These are phyloP conservation scores for Neurospora sp. DNA, from an alignment of 495 filamentous ascomycete genomes.

Conservation along the genomic window DNA sequence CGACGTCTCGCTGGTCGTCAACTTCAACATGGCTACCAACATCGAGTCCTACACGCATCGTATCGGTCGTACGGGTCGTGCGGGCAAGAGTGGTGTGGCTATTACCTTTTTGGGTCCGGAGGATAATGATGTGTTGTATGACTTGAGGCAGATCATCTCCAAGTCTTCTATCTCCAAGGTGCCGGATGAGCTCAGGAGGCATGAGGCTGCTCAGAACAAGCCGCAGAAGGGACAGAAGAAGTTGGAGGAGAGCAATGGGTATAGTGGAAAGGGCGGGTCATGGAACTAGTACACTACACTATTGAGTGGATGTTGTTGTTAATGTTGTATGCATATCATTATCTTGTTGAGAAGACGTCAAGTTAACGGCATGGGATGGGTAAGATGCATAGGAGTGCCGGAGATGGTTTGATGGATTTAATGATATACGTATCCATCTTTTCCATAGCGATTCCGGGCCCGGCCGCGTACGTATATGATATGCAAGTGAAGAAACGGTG, in stretches of 20 bases:
- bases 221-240: slow-evolving; percentile 28
- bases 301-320: not conserved
- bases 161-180: slow-evolving; percentile 86
- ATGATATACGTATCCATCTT: not conserved
- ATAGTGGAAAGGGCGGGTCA: slow-evolving; percentile 20
- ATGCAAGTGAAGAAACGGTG: not conserved
- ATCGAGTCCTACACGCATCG: slow-evolving; percentile 98
- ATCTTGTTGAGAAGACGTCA: not conserved
- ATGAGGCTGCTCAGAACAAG: slow-evolving; percentile 87
- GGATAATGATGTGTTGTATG: slow-evolving; percentile 89
- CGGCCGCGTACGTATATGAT: not conserved
- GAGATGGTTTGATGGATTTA: not conserved
- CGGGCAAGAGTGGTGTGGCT: slow-evolving; percentile 92
- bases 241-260: slow-evolving; percentile 19
- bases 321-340: not conserved
- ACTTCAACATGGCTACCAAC: slow-evolving; percentile 95
- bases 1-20: slow-evolving; percentile 87
- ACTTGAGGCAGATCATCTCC: slow-evolving; percentile 90
- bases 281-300: slow-evolving; percentile 10
- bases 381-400: not conserved
- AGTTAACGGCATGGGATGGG: not conserved
- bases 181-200: slow-evolving; percentile 86
- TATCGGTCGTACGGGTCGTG: slow-evolving; percentile 95
- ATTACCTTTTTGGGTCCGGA: slow-evolving; percentile 95
- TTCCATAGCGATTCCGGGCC: not conserved